Percentiles rank a stretch among this genome's conserved stretches.
These are phyloP conservation scores for Globisporangium nunn DNA, from an alignment of 352 stramenopile genomes.

Conservation along the genomic window DNA sequence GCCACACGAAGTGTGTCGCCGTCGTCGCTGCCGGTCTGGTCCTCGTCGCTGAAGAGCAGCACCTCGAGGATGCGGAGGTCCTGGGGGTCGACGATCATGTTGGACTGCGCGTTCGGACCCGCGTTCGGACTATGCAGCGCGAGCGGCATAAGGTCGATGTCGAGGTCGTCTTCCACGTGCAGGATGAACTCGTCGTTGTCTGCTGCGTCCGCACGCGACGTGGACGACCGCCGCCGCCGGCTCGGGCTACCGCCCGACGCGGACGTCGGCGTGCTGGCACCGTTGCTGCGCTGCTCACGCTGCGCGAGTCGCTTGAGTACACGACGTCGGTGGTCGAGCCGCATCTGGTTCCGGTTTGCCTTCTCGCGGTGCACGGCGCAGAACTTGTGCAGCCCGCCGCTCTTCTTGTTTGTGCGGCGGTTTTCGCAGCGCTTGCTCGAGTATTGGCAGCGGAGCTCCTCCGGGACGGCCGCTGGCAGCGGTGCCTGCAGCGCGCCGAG, in stretches of 20 bases:
- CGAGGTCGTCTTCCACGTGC: slow-evolving; percentile 12
- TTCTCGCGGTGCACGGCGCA: slow-evolving; percentile 48
- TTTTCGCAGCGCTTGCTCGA: slow-evolving; percentile 46
- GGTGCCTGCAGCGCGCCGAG: not conserved
- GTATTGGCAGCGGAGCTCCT: slow-evolving; percentile 49
- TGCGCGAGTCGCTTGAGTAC: slow-evolving; percentile 47
- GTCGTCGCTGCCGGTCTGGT: slow-evolving; percentile 23
- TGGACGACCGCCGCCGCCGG: not conserved
- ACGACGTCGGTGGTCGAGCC: slow-evolving; percentile 47
- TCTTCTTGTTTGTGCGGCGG: slow-evolving; percentile 32
- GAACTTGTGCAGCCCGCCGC: slow-evolving; percentile 48
- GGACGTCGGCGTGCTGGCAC: slow-evolving; percentile 9
- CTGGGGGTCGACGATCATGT: slow-evolving; percentile 30
- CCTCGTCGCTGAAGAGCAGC: slow-evolving; percentile 49
- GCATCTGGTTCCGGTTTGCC: slow-evolving; percentile 69
- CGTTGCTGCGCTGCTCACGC: slow-evolving; percentile 25
- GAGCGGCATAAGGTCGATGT: slow-evolving; percentile 19
- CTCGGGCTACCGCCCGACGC: no score
- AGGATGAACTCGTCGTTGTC: slow-evolving; percentile 6
- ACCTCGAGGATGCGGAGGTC: slow-evolving; percentile 48
- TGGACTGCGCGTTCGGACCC: slow-evolving; percentile 2
- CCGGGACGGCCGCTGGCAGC: slow-evolving; percentile 14
- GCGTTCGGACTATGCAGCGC: slow-evolving; percentile 21
- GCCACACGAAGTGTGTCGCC: not conserved
- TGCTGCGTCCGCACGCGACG: not conserved